A percentile compares a stretch with the other conserved stretches of the same genome.
These are phyloP conservation scores for Pythium volutum DNA, from an alignment of 352 stramenopile genomes.

Conservation along the genomic window DNA sequence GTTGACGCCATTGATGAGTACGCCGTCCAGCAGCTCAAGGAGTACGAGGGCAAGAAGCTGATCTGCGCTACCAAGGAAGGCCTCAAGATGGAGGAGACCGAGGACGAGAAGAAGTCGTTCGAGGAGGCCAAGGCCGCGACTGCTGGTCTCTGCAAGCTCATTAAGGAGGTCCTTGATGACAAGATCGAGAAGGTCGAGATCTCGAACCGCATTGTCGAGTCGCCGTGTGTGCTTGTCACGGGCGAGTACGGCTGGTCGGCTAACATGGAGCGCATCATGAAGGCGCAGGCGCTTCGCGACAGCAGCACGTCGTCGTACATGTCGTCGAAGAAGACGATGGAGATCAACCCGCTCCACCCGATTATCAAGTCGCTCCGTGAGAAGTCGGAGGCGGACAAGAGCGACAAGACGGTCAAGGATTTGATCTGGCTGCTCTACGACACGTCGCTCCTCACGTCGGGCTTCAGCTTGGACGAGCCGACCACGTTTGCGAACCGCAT, in stretches of 20 bases:
- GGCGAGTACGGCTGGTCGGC: conserved; percentile 99
- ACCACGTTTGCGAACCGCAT: conserved; percentile 99
- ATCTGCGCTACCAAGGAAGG: conserved; percentile 98
- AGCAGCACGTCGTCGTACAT: conserved; percentile 97
- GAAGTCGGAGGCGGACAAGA: conserved; percentile 98
- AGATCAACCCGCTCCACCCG: conserved; percentile 99
- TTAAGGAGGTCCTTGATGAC: conserved; percentile 99
- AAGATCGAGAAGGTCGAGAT: conserved; percentile 99
- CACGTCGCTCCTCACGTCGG: conserved; percentile 97
- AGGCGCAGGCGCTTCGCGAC: conserved; percentile 98
- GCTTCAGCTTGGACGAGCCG: conserved; percentile 99
- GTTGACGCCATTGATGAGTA: conserved; percentile 99
- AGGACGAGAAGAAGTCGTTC: conserved; percentile 98
- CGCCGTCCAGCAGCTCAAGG: conserved; percentile 99
- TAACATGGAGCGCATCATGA: conserved; percentile 99
- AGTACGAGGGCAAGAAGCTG: conserved; percentile 99
- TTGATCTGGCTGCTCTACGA: conserved; percentile 99
- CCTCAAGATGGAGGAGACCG: conserved; percentile 94
- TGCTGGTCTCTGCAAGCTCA: conserved; percentile 98
- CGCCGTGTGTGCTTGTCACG: conserved; percentile 98
- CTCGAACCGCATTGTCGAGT: conserved; percentile 98
- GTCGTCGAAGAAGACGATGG: conserved; percentile 99
- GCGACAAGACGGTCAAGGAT: conserved; percentile 99
- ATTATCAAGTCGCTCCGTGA: conserved; percentile 98
- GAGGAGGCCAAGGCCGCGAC: conserved; percentile 98